phyloP scores from a whole-genome alignment of 1,284 basidiomycete genomes.

The Fomitopsis betulina region DNA sequence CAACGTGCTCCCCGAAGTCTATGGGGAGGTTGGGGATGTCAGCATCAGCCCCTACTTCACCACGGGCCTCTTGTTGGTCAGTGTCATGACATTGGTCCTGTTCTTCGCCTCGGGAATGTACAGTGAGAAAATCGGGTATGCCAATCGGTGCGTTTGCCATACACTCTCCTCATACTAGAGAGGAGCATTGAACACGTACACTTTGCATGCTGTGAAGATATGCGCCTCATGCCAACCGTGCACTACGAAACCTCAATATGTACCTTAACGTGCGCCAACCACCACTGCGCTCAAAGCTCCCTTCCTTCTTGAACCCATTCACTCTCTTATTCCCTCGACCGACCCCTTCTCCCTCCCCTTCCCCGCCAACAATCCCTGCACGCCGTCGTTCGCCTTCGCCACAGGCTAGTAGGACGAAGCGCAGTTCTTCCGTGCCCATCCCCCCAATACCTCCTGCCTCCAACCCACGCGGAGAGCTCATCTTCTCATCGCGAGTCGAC shows the following conservation, averaged over 20 bases:
- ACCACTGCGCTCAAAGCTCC: constrained; percentile 55
- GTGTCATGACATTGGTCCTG: constrained; percentile 84
- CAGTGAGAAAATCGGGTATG: constrained; percentile 92
- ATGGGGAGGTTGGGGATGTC: constrained; percentile 37
- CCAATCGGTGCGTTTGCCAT: constrained; percentile 61
- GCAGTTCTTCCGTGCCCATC: constrained; percentile 45
- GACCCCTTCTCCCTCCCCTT: constrained; percentile 21
- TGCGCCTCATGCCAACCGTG: constrained; percentile 92
- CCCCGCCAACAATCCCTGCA: constrained; percentile 25
- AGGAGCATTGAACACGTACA: constrained; percentile 1
- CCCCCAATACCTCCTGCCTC: constrained; percentile 83
- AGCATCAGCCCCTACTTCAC: constrained; percentile 65
- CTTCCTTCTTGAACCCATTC: constrained; percentile 53
- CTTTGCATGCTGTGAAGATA: constrained; percentile 54
- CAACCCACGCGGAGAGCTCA: constrained; percentile 94
- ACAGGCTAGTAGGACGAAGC: constrained; percentile 33
- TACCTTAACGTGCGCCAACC: constrained; percentile 90
- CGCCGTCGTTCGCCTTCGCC: constrained; percentile 34
- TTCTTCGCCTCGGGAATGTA: constrained; percentile 99
- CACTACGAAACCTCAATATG: constrained; percentile 92
- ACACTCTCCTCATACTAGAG: constrained; percentile 2
- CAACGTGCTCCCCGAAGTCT: constrained; percentile 45
- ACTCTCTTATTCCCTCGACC: constrained; percentile 57
- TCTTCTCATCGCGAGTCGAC: constrained; percentile 89
- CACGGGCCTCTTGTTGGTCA: constrained; percentile 77